A percentile compares a stretch with the other conserved stretches of the same genome.
Conservation (phyloP, 2,329 filamentous ascomycete species). For the Ceratocystis huliohia region DNA sequence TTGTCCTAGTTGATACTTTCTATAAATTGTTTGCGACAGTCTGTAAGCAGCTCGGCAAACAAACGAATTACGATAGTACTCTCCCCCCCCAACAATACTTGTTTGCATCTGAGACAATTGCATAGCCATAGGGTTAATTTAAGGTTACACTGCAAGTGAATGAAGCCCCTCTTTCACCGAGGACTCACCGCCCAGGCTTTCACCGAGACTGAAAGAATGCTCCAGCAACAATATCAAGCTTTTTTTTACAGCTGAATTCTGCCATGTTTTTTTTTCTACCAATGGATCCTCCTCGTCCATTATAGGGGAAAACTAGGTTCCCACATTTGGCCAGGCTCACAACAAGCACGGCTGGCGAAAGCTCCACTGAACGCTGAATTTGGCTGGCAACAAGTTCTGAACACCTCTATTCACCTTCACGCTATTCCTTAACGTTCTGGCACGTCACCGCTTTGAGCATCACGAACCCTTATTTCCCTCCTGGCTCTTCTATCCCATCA, state of each 20-base stretch:
- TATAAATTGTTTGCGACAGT: not conserved
- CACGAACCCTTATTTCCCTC: conserved; percentile 12
- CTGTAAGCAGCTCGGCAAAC: too few species aligned
- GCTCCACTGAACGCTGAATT: conserved; percentile 16
- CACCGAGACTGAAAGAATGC: conserved; percentile 15
- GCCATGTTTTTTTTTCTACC: conserved; percentile 16
- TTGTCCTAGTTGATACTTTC: not conserved
- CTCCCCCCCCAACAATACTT: too few species aligned
- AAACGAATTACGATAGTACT: too few species aligned
- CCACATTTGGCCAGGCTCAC: conserved; percentile 8
- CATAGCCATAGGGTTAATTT: not conserved
- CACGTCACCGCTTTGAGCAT: conserved; percentile 19
- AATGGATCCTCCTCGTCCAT: not conserved
- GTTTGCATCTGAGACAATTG: too few species aligned
- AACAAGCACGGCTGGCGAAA: conserved; percentile 3
- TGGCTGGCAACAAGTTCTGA: conserved; percentile 13
- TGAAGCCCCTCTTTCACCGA: conserved; percentile 10
- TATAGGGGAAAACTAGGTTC: not conserved
- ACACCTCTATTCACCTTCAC: conserved; percentile 17
- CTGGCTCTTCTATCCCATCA: not conserved
- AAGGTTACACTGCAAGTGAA: not conserved
- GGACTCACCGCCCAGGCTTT: not conserved
- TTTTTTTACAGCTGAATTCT: conserved; percentile 12
- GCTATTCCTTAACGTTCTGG: conserved; percentile 15
- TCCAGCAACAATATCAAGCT: conserved; percentile 13